A percentile compares a stretch with the other conserved stretches of the same genome.
Conservation (phyloP, 1,284 basidiomycete species). For the Ganoderma sinense region DNA sequence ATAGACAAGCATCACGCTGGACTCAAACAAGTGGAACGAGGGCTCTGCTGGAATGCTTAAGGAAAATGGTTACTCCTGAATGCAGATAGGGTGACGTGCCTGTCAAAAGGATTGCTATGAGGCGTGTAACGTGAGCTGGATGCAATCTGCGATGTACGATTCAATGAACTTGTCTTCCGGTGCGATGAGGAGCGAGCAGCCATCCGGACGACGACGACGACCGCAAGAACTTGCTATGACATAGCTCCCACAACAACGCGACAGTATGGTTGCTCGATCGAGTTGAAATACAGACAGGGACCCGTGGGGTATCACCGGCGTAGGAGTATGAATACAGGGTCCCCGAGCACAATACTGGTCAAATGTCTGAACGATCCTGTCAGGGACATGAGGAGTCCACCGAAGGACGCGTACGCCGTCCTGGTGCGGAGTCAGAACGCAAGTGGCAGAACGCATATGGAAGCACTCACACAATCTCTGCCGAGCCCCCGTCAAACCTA, state of each 20-base stretch:
- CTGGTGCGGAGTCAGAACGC: slow-evolving; percentile 47
- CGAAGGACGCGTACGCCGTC: slow-evolving; percentile 96
- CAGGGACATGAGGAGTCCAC: slow-evolving; percentile 95
- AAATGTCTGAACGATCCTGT: slow-evolving; percentile 95
- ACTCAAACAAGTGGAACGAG: background rate
- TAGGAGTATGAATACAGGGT: slow-evolving; percentile 91
- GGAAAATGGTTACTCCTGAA: background rate
- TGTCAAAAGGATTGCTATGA: background rate
- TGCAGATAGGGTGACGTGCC: background rate
- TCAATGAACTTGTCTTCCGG: background rate
- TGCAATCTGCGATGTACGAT: background rate
- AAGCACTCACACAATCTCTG: slow-evolving; percentile 79
- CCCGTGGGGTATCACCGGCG: slow-evolving; percentile 61
- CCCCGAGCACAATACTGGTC: slow-evolving; percentile 91
- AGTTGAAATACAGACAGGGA: background rate
- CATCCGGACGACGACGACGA: background rate
- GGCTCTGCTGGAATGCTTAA: background rate
- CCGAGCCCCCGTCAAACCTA: slow-evolving; percentile 91
- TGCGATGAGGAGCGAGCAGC: background rate
- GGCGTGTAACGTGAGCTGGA: background rate
- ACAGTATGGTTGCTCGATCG: background rate
- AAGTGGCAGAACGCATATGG: slow-evolving; percentile 11
- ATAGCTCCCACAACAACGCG: background rate
- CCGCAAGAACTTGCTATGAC: background rate
- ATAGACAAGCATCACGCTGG: no score